Evolutionary conservation across 2,329 filamentous ascomycete species (phyloP), one percentile per base, ranked within the genome.

Genomic region (Cyphellophora attinorum): DNA sequence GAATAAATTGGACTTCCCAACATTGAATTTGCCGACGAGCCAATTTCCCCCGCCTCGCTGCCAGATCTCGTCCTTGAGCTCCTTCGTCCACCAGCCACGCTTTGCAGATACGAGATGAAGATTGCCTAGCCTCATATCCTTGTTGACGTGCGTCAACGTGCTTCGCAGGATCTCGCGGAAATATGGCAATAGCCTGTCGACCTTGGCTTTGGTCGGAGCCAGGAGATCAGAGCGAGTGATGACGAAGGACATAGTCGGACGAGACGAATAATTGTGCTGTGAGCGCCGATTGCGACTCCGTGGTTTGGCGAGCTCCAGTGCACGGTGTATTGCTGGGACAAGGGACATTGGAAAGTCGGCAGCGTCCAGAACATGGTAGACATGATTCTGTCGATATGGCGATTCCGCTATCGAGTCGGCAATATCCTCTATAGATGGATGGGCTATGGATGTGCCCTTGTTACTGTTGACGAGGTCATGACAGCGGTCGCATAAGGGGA

Each of bases 1-100:
- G 41, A 96, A 93, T 2, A 98, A 71, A 52, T 81, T 81, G 49
- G 89, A 96, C 61, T 98, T 98, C 15, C 91, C 93, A 2, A 96
- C 93, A 53, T 98, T 98, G 43, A 86, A 85, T 58, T 94, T 96
- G n/a, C 91, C 91, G 3, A 98, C 82, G 68, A 98, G 79, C 89
- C 91, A 98, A 11, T 83, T 80, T 11, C 79, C 91, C 4, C 89
- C 89, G 3, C 85, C 86, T 31, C 84, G 74, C 28, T 77, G 63
- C 71, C 78, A 88, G 30, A 98, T 86, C 31, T 88, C 80, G 47
- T 94, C 79, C 56, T 85, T 94, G 36, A 98, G 63, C 32, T 81
- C 68, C 46, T 74, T 81, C 0, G 88, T 94, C 85, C 89, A 95
- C 91, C 93, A 98, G 6, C 74, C 73, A 39, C 84, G 70, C 52